Percentiles rank a stretch among this genome's conserved stretches.
phyloP scores from a whole-genome alignment of 257 asterid genomes.

The Petunia secreta region DNA sequence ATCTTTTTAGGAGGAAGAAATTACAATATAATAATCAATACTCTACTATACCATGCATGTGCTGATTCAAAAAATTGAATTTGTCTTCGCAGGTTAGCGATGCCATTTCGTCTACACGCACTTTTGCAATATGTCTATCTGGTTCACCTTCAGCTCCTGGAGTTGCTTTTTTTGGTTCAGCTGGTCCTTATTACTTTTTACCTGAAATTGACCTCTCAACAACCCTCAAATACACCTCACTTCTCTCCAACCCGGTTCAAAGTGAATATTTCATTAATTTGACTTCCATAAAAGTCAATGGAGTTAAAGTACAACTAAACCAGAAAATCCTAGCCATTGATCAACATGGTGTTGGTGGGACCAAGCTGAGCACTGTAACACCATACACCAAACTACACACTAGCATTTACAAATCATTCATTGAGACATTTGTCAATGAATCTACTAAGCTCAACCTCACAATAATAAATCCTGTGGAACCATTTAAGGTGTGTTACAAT shows the following conservation, averaged over 20 bases:
- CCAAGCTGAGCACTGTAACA: constrained; percentile 51
- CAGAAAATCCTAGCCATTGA: constrained; percentile 26
- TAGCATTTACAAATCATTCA: constrained; percentile 35
- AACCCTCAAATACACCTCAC: constrained; percentile 55
- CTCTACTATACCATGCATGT: too few species aligned
- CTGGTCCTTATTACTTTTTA: constrained; percentile 57
- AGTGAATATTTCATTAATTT: constrained; percentile 50
- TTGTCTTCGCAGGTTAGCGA: constrained; percentile 44
- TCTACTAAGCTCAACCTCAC: constrained; percentile 57
- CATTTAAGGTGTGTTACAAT: constrained; percentile 52
- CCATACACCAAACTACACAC: constrained; percentile 61
- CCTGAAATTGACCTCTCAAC: constrained; percentile 64
- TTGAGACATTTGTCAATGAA: constrained; percentile 47
- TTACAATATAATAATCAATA: too few species aligned
- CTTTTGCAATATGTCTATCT: constrained; percentile 60
- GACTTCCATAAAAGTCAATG: constrained; percentile 53
- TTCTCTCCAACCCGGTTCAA: constrained; percentile 35
- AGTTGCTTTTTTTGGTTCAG: constrained; percentile 58
- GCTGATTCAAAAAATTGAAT: neutral
- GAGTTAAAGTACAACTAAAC: constrained; percentile 29
- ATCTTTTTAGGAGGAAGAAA: too few species aligned
- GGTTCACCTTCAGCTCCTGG: constrained; percentile 80
- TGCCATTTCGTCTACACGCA: constrained; percentile 27
- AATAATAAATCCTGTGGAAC: constrained; percentile 44
- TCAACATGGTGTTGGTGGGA: constrained; percentile 35